Base-by-base conservation (phyloP, 164 flowering plant species). In the Macadamia integrifolia region DNA sequence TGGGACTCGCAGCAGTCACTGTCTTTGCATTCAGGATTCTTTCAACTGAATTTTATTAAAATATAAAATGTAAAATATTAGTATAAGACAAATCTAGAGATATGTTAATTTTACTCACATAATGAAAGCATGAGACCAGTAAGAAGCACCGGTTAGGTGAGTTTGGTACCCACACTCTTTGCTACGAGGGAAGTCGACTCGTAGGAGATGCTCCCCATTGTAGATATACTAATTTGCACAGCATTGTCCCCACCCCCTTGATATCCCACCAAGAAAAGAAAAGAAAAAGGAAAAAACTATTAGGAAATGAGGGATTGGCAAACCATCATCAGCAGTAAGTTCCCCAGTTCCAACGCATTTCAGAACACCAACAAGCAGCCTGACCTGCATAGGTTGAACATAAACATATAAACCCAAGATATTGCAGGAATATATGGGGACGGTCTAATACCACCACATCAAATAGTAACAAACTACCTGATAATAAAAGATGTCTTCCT, bases 261-360 rank as follows among this genome's bases (percentile, higher is more conserved):
- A 23, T 23, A 23, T 23, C 23, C 23, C 23, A 23, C 23, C 23
- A 23, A 23, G 23, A 23, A 23, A 23, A 23, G 23, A 23, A 23
- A 23, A 66, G 30, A 48, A 30, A 18, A 46, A 58, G 17, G 67
- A 58, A 32, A n/a, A 18, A 28, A 61, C n/a, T 7, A 1, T 66
- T 5, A 42, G 44, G 12, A 8, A 61, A 60, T 44, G 48, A 17
- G 53, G 29, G 40, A 43, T 15, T 61, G 30, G 14, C 73, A 61
- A 64, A 94, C 99, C 99, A 70, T 94, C 96, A 40, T 78, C 53
- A 55, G 74, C 23, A 42, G 86, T 80, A 50, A 94, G 64, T 44
- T 85, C 85, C 64, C 99, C 97, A 8, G 90, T 83, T 66, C 99
- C 99, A 56, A 83, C 99, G 55, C 78, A 73, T 80, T 94, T 94